These are phyloP conservation scores for Spiraea crenata DNA, from an alignment of 331 rosid species.

Conservation along the genomic window DNA sequence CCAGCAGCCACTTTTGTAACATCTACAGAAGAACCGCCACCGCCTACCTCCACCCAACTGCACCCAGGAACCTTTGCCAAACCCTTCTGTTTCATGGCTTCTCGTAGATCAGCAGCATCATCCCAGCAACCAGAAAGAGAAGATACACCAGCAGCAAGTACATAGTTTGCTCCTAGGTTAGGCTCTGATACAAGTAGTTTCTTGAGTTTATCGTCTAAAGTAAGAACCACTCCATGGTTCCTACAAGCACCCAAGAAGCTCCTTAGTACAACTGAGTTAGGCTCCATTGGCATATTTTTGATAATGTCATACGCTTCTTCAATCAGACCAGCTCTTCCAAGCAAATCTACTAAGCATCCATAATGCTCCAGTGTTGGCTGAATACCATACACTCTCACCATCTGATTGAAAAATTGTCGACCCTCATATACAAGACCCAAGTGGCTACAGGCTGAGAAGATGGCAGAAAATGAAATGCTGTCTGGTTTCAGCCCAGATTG, in stretches of 20 bases:
- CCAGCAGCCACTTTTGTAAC: background rate
- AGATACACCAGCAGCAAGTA: conserved; percentile 48
- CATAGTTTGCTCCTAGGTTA: conserved; percentile 53
- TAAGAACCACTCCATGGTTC: conserved; percentile 35
- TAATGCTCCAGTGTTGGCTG: conserved; percentile 56
- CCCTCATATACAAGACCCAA: conserved; percentile 57
- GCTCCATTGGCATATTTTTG: conserved; percentile 52
- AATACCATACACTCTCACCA: conserved; percentile 46
- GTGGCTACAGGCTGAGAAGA: conserved; percentile 74
- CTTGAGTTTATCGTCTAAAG: conserved; percentile 35
- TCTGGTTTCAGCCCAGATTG: conserved; percentile 44
- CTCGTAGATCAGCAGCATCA: conserved; percentile 51
- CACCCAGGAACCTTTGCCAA: conserved; percentile 53
- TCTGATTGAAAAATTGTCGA: conserved; percentile 45
- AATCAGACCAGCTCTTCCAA: conserved; percentile 63
- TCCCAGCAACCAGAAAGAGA: conserved; percentile 47
- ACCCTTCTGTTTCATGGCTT: conserved; percentile 55
- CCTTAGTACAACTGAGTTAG: conserved; percentile 51
- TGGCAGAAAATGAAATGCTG: conserved; percentile 47
- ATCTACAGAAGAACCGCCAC: conserved; percentile 11
- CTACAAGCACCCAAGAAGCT: conserved; percentile 63
- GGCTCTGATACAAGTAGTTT: conserved; percentile 49
- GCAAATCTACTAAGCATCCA: conserved; percentile 69
- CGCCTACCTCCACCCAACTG: conserved; percentile 61
- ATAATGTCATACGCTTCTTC: conserved; percentile 49